Evolutionary conservation across 805 yeast species (phyloP), one percentile per base, ranked within the genome.

Genomic region (Starmerella sp.): DNA sequence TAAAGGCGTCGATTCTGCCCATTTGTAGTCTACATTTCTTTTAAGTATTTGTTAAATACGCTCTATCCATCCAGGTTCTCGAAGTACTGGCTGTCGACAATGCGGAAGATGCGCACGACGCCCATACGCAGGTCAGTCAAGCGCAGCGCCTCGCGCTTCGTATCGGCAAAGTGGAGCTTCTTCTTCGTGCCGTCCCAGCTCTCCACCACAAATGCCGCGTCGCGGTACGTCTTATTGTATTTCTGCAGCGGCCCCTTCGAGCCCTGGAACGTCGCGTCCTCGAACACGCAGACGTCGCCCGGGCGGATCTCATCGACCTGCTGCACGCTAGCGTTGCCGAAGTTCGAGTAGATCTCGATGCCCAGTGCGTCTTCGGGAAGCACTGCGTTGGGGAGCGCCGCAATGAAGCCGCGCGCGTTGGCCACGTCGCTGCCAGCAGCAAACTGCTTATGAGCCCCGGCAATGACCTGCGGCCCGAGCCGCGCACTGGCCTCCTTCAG

Each of bases 201-300:
- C 34, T 78, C 72, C 10, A 91, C 80, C 8, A 91, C 71, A n/a
- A 64, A 66, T 2, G 74, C 77, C 11, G 76, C 77, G 13, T 95
- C 95, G 14, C 82, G 74, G 6, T 77, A 77, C n/a, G 75, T 67
- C 2, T 75, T 63, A 28, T 81, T 77, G 70, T 84, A 83, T 63
- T 75, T 78, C 53, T 75, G 78, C 39, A 81, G 64, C 36, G 78
- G 75, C 5, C 75, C 74, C 52, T 77, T 76, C 61, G 82, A 86
- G 6, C 82, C 78, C 58, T 78, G 80, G 69, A 91, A 90, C 57
- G 77, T 77, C 6, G 88, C 96, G 54, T 81, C 81, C 63, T 82
- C 78, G 58, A 88, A 77, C 51, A 88, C 85, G 43, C 88, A 69
- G 9, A 91, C 75, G 67, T 93, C 97, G 57, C 98, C 98, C 0